Evolutionary conservation across 2,329 filamentous ascomycete genomes (phyloP), one percentile per base, ranked within the genome.

Genomic region (Pseudogymnoascus sp.): DNA sequence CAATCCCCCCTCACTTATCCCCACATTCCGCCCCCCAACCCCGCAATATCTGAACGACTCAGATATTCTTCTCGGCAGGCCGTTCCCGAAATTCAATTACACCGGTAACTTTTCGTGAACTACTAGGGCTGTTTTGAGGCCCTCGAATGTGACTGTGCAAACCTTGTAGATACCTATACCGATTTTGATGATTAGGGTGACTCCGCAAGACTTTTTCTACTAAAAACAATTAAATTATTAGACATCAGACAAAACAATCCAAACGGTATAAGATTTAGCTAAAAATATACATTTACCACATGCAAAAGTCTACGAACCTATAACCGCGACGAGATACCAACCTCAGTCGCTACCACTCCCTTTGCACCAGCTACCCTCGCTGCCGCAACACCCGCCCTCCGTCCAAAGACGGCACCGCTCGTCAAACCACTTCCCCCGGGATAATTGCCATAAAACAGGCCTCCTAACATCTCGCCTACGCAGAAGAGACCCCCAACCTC

Each of bases 381-480:
- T 11, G 45, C 45, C 14, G 45, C 45, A 51, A n/a, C 14, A 51
- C 79, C 78, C 31, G 78, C 78, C 60, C 72, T 73, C 14, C 77
- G 71, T 0, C 79, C 78, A 72, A 80, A 79, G 0, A 86, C 82
- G 0, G 82, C 77, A 0, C 84, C 84, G 18, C 83, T 80, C 0
- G 83, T 87, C 71, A 88, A 72, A 0, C 84, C 85, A 68, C 81
- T 85, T 0, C 85, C 85, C 4, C 85, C 85, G 0, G 84, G 84
- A 68, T 87, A 87, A 67, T 87, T 87, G 11, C 78, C 77, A 69
- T 83, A 85, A 67, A 87, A 87, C 18, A 88, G 69, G 0, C 84
- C 85, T 1, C 86, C 86, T 1, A 89, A 69, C 82, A 89, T 87
- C 73, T 89, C 86, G 0, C 86, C 86, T 2, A 77, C 80, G 67